phyloP scores from a whole-genome alignment of 2,329 filamentous ascomycete species.

The Fusarium sp. region DNA sequence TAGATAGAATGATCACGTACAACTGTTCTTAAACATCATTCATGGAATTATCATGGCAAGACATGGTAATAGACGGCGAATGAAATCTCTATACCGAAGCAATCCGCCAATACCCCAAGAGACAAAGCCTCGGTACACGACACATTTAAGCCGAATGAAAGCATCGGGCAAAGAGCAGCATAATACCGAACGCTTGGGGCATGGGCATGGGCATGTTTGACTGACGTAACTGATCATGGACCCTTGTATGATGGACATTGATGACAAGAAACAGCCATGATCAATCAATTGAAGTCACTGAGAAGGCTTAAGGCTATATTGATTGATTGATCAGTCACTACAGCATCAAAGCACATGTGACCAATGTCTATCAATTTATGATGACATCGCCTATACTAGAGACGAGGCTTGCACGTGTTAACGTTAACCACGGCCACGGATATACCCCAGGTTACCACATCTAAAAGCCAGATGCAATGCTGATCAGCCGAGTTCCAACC shows the following conservation, averaged over 20 bases:
- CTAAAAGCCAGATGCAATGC: constrained; percentile 2
- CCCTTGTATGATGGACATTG: constrained; percentile 1
- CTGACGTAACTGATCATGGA: constrained; percentile 37
- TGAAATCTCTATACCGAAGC: constrained; percentile 40
- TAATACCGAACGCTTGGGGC: constrained; percentile 35
- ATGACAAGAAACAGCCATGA: neutral
- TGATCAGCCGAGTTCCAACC: constrained; percentile 35
- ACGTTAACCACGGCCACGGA: constrained; percentile 8
- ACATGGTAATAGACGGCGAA: neutral
- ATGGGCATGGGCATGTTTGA: constrained; percentile 5
- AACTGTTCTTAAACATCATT: neutral
- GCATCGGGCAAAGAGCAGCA: constrained; percentile 32
- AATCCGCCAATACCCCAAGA: constrained; percentile 40
- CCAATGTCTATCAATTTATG: neutral
- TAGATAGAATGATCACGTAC: neutral
- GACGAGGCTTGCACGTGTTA: constrained; percentile 25
- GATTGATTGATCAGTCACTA: neutral
- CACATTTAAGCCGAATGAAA: constrained; percentile 38
- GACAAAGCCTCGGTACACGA: constrained; percentile 30
- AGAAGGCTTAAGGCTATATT: neutral
- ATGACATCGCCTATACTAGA: constrained; percentile 13
- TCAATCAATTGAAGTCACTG: neutral
- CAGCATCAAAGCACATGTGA: constrained; percentile 2
- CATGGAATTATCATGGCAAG: neutral
- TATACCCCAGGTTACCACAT: constrained; percentile 30